Percentiles rank a stretch among this genome's conserved stretches.
Evolutionary conservation across 305 asterid genomes (phyloP).

Genomic region (Fraxinus platypoda): DNA sequence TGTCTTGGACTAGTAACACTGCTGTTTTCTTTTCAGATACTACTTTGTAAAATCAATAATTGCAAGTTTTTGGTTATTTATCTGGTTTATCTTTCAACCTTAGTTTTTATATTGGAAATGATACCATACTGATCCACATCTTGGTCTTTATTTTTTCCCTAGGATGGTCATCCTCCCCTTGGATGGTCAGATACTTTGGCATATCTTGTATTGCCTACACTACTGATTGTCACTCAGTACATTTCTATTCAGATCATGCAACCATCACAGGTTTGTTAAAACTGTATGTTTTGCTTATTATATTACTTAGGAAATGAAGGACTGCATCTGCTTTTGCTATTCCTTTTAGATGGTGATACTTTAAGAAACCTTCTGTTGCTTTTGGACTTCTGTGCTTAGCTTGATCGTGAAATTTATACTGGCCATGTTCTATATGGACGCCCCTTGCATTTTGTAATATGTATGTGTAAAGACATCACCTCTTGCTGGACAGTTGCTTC

Average conservation of each 20-base stretch:
- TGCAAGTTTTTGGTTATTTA: not conserved
- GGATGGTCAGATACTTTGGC: slow-evolving; percentile 97
- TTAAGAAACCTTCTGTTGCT: slow-evolving; percentile 11
- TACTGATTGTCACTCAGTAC: slow-evolving; percentile 72
- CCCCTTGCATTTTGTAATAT: not conserved
- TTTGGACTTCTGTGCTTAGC: slow-evolving; percentile 9
- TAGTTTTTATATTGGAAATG: not conserved
- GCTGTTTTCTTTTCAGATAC: not conserved
- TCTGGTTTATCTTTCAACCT: slow-evolving; percentile 10
- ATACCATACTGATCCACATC: slow-evolving; percentile 3
- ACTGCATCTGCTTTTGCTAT: slow-evolving; percentile 8
- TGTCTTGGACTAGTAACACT: not conserved
- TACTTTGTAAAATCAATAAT: slow-evolving; percentile 4
- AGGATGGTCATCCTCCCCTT: slow-evolving; percentile 99
- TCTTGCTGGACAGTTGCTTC: not conserved
- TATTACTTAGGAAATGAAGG: slow-evolving; percentile 9
- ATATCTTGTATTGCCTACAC: slow-evolving; percentile 85
- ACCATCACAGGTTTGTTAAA: slow-evolving; percentile 75
- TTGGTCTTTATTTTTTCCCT: slow-evolving; percentile 20
- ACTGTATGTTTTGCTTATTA: not conserved
- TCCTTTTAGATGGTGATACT: not conserved
- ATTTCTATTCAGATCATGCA: slow-evolving; percentile 91
- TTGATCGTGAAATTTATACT: slow-evolving; percentile 4
- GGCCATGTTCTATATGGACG: not conserved
- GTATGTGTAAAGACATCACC: not conserved